A percentile compares a stretch with the other conserved stretches of the same genome.
Evolutionary conservation across 1,139 yeast genomes (phyloP).

Genomic region (Suhomyces kunorum): DNA sequence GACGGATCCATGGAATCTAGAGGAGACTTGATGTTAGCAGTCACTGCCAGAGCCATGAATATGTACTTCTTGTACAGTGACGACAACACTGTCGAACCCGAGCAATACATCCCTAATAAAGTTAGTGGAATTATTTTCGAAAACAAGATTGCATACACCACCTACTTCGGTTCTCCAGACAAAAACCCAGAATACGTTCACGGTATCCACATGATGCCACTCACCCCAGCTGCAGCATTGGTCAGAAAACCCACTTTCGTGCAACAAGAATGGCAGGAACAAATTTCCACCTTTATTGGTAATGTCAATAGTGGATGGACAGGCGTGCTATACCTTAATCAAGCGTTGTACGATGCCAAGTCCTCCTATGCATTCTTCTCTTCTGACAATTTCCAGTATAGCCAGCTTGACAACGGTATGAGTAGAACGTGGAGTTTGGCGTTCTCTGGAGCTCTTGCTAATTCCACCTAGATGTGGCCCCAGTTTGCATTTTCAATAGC

Average conservation of each 20-base stretch:
- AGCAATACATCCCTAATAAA: constrained; percentile 56
- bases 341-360: constrained; percentile 72
- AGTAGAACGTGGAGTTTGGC: constrained; percentile 89
- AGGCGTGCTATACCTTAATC: constrained; percentile 77
- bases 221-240: constrained; percentile 80
- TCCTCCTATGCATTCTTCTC: constrained; percentile 70
- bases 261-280: constrained; percentile 74
- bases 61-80: constrained; percentile 58
- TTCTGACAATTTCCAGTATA: constrained; percentile 44
- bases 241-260: constrained; percentile 72
- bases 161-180: constrained; percentile 67
- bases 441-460: constrained; percentile 34
- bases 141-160: constrained; percentile 88
- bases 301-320: constrained; percentile 79
- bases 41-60: constrained; percentile 63
- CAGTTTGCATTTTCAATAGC: background rate
- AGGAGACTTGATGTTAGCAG: constrained; percentile 72
- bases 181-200: constrained; percentile 73
- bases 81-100: constrained; percentile 63
- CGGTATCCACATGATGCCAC: constrained; percentile 93
- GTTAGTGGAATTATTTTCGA: constrained; percentile 81
- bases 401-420: constrained; percentile 82
- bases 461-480: constrained; percentile 8
- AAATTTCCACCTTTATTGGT: constrained; percentile 51
- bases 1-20: constrained; percentile 74